Evolutionary conservation across 352 stramenopile genomes (phyloP), one percentile per base, ranked within the genome.

Genomic region (Pseudoperonospora humuli): DNA sequence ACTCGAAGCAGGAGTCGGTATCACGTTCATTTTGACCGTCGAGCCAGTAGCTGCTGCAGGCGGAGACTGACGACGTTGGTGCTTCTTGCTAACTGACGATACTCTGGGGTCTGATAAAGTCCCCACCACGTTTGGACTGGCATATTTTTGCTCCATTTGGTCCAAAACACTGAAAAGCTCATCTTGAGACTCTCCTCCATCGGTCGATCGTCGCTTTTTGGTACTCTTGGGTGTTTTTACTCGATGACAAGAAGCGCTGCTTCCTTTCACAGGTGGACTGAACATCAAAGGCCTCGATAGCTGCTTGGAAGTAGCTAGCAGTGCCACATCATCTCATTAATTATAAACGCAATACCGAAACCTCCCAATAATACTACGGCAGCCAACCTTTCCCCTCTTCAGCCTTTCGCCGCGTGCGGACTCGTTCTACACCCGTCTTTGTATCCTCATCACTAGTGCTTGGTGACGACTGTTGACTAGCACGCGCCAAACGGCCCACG

Each of bases 111-210:
- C 20, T 20, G 28, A 29, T 10, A 57, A 3, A 0, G 44, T 21
- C 11, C 24, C 11, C 2, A 27, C 19, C 5, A 57, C 50, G 14
- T 71, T 56, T 9, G 59, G 53, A 43, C 57, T 70, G 11, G 64
- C 66, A 46, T 80, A 80, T 51, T 76, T 76, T 34, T 75, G 59
- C 32, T 80, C 63, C 44, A 80, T 80, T 55, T 75, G 57, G 42
- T 84, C 73, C 17, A 88, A 44, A 3, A 84, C 54, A 61, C 59
- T 50, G 29, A 79, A 50, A 1, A 88, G 38, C 4, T 85, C 75
- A 15, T 88, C 75, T 31, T 81, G 75, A 3, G 64, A 75, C 11
- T 81, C 68, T 36, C 53, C 50, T 44, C 20, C 58, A 9, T 58
- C 57, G 3, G 40, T 52, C 1, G 44, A 55, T 3, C 27, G 8